Base-by-base conservation (phyloP, 257 asterid species). In the Euphrasia confusa region DNA sequence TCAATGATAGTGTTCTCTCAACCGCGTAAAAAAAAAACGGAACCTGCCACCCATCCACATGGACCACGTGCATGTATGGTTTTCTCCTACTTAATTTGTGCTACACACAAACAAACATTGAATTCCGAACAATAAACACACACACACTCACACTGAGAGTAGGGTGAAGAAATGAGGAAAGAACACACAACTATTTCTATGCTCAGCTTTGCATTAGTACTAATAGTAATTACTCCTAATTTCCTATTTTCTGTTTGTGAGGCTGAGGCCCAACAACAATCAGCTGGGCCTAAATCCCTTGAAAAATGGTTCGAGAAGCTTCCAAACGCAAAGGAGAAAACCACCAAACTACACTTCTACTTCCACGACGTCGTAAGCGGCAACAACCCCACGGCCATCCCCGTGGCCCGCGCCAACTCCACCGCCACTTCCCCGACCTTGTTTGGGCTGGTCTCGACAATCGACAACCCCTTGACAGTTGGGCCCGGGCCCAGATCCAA, bases 321-420 rank as follows among this genome's bases (percentile, higher is more conserved):
- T 17, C 61, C 75, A 0, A 49, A 65, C 3, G 35, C 73, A 17
- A 78, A 74, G 66, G 64, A 63, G 62, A 79, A 72, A 30, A 13
- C 60, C 4, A 67, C 73, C 57, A 64, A 75, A 24, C 77, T 75
- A 3, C 80, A 69, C 28, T 79, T 79, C 64, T 75, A 68, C 47
- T 67, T 75, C 58, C 79, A 75, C 62, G 81, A 79, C 37, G 58
- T 67, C 7, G 73, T 73, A 4, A 33, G 50, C 17, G 79, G 79
- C 14, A 65, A 15, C 9, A 64, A 73, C 2, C 75, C 73, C 5
- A 79, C 79, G 0, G 12, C 80, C 30, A 0, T 76, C 1, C 45
- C 37, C 26, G 76, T 48, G 2, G 54, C 54, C 6, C n/a, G 18
- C 26, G 54, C 54, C 54, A 48, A 48, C 24, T 79, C 69, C 44